Base-by-base conservation (phyloP, 2,329 filamentous ascomycete genomes). In the Neofusicoccum parvum region DNA sequence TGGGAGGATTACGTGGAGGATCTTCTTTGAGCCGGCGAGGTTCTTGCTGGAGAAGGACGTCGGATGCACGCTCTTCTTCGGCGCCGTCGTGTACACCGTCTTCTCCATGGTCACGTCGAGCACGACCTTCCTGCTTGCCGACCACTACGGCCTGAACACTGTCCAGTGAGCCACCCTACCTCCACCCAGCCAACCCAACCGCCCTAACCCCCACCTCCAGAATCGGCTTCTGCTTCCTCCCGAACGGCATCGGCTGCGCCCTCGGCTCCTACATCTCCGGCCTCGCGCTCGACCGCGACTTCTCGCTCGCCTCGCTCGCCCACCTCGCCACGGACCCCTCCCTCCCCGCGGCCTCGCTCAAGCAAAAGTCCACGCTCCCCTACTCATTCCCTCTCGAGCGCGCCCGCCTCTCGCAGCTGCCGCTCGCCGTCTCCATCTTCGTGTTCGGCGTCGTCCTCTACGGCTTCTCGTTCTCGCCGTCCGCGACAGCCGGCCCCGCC, bases 101-200 rank as follows among this genome's bases (percentile, higher is more conserved):
- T 86, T 83, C 82, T 83, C 85, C 64, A 85, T 86, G 82, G 82
- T 79, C 68, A 84, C 85, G 63, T 84, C 84, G 0, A 80, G 80
- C 39, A 82, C 85, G 78, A 83, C 84, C 0, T 78, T 79, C 0
- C 76, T 86, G 0, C 84, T 86, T 68, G 69, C 81, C 39, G 66
- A 69, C 0, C 70, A 69, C 5, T 86, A 86, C 66, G 74, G 74
- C 6, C 73, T 84, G 0, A 71, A 64, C 5, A 80, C 82, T 64
- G 79, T 78, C 5, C 76, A 84, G 48, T 50, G n/a, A 34, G 48
- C n/a, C 27, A 5, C 27, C 23, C 14, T 15, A 36, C 20, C 23
- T 9, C 5, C 41, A 48, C 27, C 20, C 9, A 1, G 27, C 5
- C 27, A 2, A 27, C 27, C 3, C 23, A 14, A 20, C 6, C 4